These are phyloP conservation scores for Allomyces javanicus DNA, from an alignment of 192 early-diverging fungal species.

Conservation along the genomic window DNA sequence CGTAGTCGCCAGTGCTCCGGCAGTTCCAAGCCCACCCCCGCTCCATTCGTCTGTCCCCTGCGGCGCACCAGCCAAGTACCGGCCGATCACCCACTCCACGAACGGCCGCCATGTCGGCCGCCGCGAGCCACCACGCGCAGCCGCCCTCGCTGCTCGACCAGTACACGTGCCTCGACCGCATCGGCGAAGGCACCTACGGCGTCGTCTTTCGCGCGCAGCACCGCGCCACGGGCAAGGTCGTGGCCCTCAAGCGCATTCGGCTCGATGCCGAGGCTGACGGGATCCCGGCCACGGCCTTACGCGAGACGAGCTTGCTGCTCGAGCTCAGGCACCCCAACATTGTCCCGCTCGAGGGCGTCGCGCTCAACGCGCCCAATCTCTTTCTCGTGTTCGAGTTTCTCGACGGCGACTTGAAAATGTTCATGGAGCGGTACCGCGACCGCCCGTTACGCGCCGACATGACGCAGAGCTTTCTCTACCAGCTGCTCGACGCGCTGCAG, in stretches of 20 bases:
- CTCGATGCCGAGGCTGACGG: slow-evolving; percentile 13
- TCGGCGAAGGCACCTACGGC: slow-evolving; percentile 44
- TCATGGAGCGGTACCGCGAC: slow-evolving; percentile 52
- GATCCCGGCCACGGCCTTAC: background rate
- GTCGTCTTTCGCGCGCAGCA: slow-evolving; percentile 18
- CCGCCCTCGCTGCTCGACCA: too few relatives aligned
- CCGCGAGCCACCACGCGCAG: too few relatives aligned
- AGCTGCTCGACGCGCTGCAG: slow-evolving; percentile 56
- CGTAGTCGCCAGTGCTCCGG: too few relatives aligned
- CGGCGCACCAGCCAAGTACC: too few relatives aligned
- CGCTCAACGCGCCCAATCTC: slow-evolving; percentile 66
- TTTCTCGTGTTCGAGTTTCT: slow-evolving; percentile 93
- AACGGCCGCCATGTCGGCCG: too few relatives aligned
- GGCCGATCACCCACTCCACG: too few relatives aligned
- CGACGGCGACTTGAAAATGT: slow-evolving; percentile 75
- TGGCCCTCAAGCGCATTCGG: slow-evolving; percentile 40
- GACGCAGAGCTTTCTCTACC: slow-evolving; percentile 17
- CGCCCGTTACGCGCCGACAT: background rate
- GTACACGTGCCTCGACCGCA: slow-evolving; percentile 20
- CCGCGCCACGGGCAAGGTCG: slow-evolving; percentile 18
- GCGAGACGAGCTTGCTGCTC: background rate
- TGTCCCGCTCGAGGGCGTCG: slow-evolving; percentile 67
- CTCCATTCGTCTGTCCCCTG: too few relatives aligned
- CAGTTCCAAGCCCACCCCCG: too few relatives aligned
- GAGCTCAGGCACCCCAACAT: slow-evolving; percentile 68